Evolutionary conservation across 768 basidiomycete genomes (phyloP).

Genomic region (Pulveroboletus sp.): DNA sequence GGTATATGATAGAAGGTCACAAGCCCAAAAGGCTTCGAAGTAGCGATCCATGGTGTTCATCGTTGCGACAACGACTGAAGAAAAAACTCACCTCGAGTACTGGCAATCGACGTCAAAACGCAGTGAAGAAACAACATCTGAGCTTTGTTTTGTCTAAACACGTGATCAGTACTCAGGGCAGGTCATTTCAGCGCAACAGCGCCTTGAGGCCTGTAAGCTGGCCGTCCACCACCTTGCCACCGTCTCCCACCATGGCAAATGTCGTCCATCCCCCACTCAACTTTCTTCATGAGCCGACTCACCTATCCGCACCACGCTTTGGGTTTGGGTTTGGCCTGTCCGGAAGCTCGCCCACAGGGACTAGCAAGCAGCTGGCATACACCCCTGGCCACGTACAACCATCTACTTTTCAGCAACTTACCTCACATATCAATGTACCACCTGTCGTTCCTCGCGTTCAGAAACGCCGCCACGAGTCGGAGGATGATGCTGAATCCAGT

Average conservation of each 20-base stretch:
- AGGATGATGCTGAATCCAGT: conserved; percentile 54
- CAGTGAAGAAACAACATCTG: neutral
- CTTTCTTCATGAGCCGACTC: conserved; percentile 55
- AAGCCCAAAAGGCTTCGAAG: conserved; percentile 63
- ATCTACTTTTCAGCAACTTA: conserved; percentile 50
- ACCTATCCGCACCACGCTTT: conserved; percentile 58
- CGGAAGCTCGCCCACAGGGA: conserved; percentile 37
- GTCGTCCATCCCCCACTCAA: conserved; percentile 62
- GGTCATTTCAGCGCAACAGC: conserved; percentile 15
- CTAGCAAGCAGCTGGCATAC: conserved; percentile 44
- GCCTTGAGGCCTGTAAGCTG: conserved; percentile 11
- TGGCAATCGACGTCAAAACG: neutral
- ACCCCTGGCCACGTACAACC: conserved; percentile 38
- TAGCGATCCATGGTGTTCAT: conserved; percentile 84
- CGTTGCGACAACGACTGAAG: conserved; percentile 32
- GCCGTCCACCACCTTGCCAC: conserved; percentile 10
- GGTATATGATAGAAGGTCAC: conserved; percentile 76
- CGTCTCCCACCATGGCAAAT: conserved; percentile 58
- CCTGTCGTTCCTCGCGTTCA: conserved; percentile 38
- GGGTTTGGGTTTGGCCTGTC: conserved; percentile 70
- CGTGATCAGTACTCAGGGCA: conserved; percentile 35
- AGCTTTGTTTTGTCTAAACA: conserved; percentile 19
- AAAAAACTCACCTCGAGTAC: conserved; percentile 30
- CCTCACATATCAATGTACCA: conserved; percentile 46
- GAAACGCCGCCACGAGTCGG: conserved; percentile 64